Evolutionary conservation across 495 filamentous ascomycete species (phyloP), one percentile per base, ranked within the genome.

Genomic region (Aspergillus ellipticus): DNA sequence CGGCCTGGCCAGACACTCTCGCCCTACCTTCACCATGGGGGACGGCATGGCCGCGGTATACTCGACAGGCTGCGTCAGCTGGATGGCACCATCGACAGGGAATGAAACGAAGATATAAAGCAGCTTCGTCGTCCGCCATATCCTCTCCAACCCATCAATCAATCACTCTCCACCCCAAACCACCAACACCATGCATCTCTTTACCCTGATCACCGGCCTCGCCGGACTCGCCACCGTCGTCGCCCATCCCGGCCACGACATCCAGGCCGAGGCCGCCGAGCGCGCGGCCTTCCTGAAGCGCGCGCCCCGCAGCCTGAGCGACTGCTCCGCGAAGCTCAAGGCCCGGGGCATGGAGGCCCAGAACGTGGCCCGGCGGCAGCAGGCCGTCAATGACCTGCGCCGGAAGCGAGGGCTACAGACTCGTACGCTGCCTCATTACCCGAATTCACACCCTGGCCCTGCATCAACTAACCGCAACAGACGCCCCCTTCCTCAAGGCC

Each of bases 201-300:
- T 26, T 20, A 53, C 57, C 16, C 54, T 64, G n/a, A 19, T 60
- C 19, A 49, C 56, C 17, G 57, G 57, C 20, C 54, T 60, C 43
- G 61, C 53, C 42, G 56, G 61, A 22, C 51, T 64, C 8, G 55
- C 57, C 22, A 55, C 49, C 57, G 42, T 58, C 43, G 54, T 42
- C 37, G 75, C 76, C 24, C 78, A 82, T 45, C 78, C 78, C 2
- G 79, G 79, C 49, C 77, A 81, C 39, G 72, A 81, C 53, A 55
- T 72, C 60, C 65, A 62, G 46, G 67, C 71, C 13, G 78, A 81
- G 60, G 62, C 71, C 21, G 72, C 70, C 9, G 75, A 79, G 62
- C 79, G 75, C 37, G 69, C 67, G 24, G 61, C 64, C 0, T 78
- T 73, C 58, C 59, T 80, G 50, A 60, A 66, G 49, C 54, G 49